phyloP scores from a whole-genome alignment of 2,329 filamentous ascomycete genomes.

The Elsinoe batatas region DNA sequence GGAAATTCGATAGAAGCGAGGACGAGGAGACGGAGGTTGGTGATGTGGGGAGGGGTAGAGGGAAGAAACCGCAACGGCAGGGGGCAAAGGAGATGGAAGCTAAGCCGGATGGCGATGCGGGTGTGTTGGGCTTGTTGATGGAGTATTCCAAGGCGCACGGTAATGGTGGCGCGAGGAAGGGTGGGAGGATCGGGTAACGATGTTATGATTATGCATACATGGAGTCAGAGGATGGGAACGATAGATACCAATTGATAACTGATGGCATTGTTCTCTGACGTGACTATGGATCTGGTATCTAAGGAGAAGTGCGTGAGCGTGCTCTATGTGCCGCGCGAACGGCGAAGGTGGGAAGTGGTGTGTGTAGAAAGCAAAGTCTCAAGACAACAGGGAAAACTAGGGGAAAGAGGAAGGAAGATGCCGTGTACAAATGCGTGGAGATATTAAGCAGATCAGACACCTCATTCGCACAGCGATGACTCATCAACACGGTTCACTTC shows the following conservation, averaged over 20 bases:
- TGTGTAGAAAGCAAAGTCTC: too few species aligned
- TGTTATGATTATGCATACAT: background rate
- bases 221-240: background rate
- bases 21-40: background rate
- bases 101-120: background rate
- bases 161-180: slow-evolving; percentile 12
- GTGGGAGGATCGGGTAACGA: slow-evolving; percentile 14
- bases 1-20: slow-evolving; percentile 14
- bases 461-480: too few species aligned
- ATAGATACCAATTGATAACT: too few species aligned
- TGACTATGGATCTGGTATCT: too few species aligned
- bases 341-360: too few species aligned
- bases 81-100: background rate
- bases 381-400: too few species aligned
- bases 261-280: too few species aligned
- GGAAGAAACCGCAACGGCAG: background rate
- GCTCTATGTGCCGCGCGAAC: too few species aligned
- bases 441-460: too few species aligned
- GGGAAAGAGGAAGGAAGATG: too few species aligned
- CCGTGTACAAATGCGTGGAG: too few species aligned
- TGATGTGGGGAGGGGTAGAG: background rate
- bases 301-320: too few species aligned
- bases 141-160: slow-evolving; percentile 17
- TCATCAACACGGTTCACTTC: background rate
- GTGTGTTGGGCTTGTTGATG: slow-evolving; percentile 16